A percentile compares a stretch with the other conserved stretches of the same genome.
phyloP scores from a whole-genome alignment of 345 rosid genomes.

The Nephelium lappaceum region DNA sequence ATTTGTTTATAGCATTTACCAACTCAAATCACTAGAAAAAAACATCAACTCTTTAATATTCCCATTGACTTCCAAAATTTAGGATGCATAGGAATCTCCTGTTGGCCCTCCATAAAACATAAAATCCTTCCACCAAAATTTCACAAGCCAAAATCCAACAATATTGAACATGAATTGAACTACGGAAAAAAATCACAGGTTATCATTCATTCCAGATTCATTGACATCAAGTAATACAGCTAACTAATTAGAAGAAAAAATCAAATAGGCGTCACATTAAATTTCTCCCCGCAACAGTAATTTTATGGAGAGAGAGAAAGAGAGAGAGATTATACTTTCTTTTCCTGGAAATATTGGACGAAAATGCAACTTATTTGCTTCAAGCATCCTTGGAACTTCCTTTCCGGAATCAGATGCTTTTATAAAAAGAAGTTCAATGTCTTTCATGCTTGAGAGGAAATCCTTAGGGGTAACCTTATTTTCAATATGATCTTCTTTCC shows the following conservation, averaged over 20 bases:
- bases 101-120: not conserved
- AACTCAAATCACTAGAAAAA: not conserved
- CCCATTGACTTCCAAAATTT: not conserved
- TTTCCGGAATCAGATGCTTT: slow-evolving; percentile 92
- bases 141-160: slow-evolving; percentile 2
- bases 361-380: slow-evolving; percentile 88
- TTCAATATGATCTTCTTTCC: slow-evolving; percentile 49
- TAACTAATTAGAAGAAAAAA: not conserved
- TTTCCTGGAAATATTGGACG: slow-evolving; percentile 64
- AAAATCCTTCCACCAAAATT: not conserved
- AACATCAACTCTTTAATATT: slow-evolving; percentile 16
- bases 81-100: not conserved
- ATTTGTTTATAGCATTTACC: slow-evolving; percentile 9
- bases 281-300: not conserved
- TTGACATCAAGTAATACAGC: not conserved
- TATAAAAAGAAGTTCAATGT: slow-evolving; percentile 71
- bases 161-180: not conserved
- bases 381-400: slow-evolving; percentile 98
- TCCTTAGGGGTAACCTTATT: slow-evolving; percentile 70
- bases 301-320: slow-evolving; percentile 12
- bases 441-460: slow-evolving; percentile 80
- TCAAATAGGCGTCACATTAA: not conserved
- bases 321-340: slow-evolving; percentile 52
- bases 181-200: not conserved
- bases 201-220: slow-evolving; percentile 4